phyloP scores from a whole-genome alignment of 768 basidiomycete species.

The Mycena alexandri region DNA sequence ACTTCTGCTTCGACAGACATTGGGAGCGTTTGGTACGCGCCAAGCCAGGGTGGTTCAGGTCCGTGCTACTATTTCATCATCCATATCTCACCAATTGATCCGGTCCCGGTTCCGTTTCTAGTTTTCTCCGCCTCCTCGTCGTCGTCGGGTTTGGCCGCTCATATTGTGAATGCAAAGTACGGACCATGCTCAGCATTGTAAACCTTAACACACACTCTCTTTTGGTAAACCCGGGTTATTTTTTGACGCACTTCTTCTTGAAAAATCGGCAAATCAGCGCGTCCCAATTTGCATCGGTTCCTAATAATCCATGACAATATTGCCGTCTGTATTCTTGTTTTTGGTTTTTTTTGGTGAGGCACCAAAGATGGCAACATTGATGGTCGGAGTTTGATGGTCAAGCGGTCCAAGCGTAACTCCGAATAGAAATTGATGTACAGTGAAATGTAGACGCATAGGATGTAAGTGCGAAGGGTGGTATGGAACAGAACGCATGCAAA shows the following conservation, averaged over 20 bases:
- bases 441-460: background rate
- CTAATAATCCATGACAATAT: too few relatives aligned
- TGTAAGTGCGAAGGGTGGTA: slow-evolving; percentile 15
- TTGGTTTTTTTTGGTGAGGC: too few relatives aligned
- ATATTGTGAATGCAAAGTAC: slow-evolving; percentile 58
- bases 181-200: slow-evolving; percentile 46
- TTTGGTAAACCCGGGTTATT: too few relatives aligned
- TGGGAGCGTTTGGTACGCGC: slow-evolving; percentile 58
- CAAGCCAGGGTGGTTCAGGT: slow-evolving; percentile 45
- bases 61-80: background rate
- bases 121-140: slow-evolving; percentile 59
- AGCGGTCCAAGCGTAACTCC: slow-evolving; percentile 30
- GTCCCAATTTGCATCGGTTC: too few relatives aligned
- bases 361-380: too few relatives aligned
- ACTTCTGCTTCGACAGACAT: slow-evolving; percentile 55
- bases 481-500: slow-evolving; percentile 12
- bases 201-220: too few relatives aligned
- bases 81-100: background rate
- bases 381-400: background rate
- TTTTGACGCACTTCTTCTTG: too few relatives aligned
- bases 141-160: slow-evolving; percentile 56
- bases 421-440: slow-evolving; percentile 31
- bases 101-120: background rate
- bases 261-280: too few relatives aligned
- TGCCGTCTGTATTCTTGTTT: too few relatives aligned